Base-by-base conservation (phyloP, 371 early-diverging fungal genomes). In the Circinella umbellata region DNA sequence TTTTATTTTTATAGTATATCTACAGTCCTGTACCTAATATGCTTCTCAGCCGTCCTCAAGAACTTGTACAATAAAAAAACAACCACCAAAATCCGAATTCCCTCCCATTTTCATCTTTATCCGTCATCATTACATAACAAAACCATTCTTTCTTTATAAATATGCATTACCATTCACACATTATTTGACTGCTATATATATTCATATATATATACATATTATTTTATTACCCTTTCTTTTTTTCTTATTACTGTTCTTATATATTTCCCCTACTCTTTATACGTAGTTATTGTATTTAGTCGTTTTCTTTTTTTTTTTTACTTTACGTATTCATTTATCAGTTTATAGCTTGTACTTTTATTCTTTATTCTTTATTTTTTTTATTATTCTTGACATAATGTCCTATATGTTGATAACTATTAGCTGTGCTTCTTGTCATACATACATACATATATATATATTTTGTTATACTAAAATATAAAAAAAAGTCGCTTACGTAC, bases 11-110 rank as follows among this genome's bases (percentile, higher is more conserved):
- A 38, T 75, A 84, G 85, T 90, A 87, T 61, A 77, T 91, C 17
- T 91, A 91, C 62, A 72, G 72, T 10, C 82, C 82, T 42, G 87
- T 92, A 13, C 91, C 92, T 20, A 92, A 92, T 66, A 69, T 92
- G 63, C 78, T 92, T 59, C 77, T 80, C 11, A 87, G 86, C 69
- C 73, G 67, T 17, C 80, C 76, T 65, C 85, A 84, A 27, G 47
- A 68, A 55, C 18, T 60, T 42, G 60, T 63, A 39, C 63, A 63
- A 14, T 63, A 63, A 63, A 46, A 42, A 42, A 42, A 27, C 39
- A 39, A 39, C 39, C 39, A 42, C 42, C 42, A 42, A 42, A 11
- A 42, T 11, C 6, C 1, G 42, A 6, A 42, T 42, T 42, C 1
- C 42, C 1, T 3, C 6, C 42, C 11, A 9, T 42, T 17, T 11